Evolutionary conservation across 2,329 filamentous ascomycete genomes (phyloP), one percentile per base, ranked within the genome.

Genomic region (Colletotrichum graminicola): DNA sequence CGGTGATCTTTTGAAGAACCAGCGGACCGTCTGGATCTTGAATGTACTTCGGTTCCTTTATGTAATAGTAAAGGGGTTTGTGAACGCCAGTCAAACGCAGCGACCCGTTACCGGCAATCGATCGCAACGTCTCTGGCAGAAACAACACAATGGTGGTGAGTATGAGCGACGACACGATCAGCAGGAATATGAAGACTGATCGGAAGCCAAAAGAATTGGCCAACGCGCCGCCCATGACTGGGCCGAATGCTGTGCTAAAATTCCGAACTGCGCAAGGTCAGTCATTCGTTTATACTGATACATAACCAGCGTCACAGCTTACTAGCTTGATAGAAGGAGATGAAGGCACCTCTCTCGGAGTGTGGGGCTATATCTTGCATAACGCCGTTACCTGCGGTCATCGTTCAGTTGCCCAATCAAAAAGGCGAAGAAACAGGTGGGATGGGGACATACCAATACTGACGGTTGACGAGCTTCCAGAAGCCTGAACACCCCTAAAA

Each of bases 391-490:
- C 69, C 69, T 68, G 54, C 3, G 41, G 51, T 16, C n/a, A 32
- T 7, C 21, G 14, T 21, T 72, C 23, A 68, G 59, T 47, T 54
- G 29, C 23, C 21, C 8, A 11, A 12, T 4, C 3, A 2, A 32
- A 45, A 11, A 56, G 16, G 10, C 23, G n/a, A 49, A 45, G 52
- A 26, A 52, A 34, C 12, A 3, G 49, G 10, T 1, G 6, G 29
- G 16, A 10, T 18, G 14, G 41, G 16, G 16, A 52, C 76, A 49
- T 76, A 80, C 84, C 84, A 41, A 87, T 82, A 41, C 84, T 84
- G 4, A 85, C 83, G 3, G 83, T 86, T 1, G 84, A 84, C 1
- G 85, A 81, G 72, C 84, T 85, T 3, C 85, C 85, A 3, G 82
- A 81, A 7, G 83, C 82, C 75, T 88, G 86, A 11, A 88, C 56